A percentile compares a stretch with the other conserved stretches of the same genome.
Conservation (phyloP, 1,284 basidiomycete genomes). For the Phaffia rhodozyma region DNA sequence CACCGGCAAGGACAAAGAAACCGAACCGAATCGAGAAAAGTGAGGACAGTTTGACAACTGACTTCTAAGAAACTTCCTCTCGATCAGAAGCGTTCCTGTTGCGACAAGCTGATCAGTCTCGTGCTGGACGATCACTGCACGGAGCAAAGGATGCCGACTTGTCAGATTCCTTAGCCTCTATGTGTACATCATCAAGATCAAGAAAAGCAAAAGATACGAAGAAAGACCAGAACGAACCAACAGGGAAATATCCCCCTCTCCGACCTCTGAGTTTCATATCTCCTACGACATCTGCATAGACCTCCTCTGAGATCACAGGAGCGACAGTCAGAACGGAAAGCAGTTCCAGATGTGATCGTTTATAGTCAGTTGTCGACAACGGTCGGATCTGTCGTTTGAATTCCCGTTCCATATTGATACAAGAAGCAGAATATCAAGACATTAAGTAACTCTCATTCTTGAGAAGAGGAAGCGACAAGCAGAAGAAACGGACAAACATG, state of each 20-base stretch:
- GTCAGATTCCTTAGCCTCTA: neutral
- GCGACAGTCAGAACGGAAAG: slow-evolving; percentile 67
- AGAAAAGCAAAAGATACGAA: too few relatives aligned
- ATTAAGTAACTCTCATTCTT: neutral
- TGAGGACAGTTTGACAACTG: slow-evolving; percentile 1
- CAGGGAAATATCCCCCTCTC: slow-evolving; percentile 13
- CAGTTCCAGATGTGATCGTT: slow-evolving; percentile 68
- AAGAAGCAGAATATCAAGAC: neutral
- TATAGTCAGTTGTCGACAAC: slow-evolving; percentile 71
- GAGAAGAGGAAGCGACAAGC: neutral
- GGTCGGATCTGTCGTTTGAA: slow-evolving; percentile 61
- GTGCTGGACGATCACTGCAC: slow-evolving; percentile 65
- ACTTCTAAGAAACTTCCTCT: slow-evolving; percentile 81
- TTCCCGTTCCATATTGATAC: neutral
- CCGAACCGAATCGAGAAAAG: neutral
- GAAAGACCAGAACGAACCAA: neutral
- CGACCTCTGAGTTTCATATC: slow-evolving; percentile 9
- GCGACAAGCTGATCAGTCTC: slow-evolving; percentile 67
- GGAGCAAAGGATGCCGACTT: too few relatives aligned
- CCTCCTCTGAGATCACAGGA: slow-evolving; percentile 58
- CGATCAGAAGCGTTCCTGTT: slow-evolving; percentile 71
- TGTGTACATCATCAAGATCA: neutral
- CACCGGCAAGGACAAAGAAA: slow-evolving; percentile 6
- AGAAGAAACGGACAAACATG: slow-evolving; percentile 19
- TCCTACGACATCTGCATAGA: slow-evolving; percentile 57